These are phyloP conservation scores for Silene coronaria DNA, from an alignment of 179 eudicot species.

Conservation along the genomic window DNA sequence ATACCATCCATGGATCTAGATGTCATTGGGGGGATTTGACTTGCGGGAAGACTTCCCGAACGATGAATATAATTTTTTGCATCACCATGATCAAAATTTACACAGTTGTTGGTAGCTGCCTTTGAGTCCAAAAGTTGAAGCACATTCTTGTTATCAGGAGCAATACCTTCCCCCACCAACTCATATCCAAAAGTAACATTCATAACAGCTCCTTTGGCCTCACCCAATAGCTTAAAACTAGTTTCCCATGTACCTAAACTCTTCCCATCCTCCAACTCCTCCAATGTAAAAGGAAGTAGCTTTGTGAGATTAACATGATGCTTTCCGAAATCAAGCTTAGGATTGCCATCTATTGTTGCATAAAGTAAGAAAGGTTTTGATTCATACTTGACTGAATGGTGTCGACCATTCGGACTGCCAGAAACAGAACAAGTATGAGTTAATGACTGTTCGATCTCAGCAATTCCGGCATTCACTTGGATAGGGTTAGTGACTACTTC, in stretches of 20 bases:
- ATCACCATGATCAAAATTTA: slow-evolving; percentile 29
- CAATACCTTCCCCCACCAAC: slow-evolving; percentile 39
- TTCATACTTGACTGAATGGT: slow-evolving; percentile 77
- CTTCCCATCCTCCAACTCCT: slow-evolving; percentile 85
- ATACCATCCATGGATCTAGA: slow-evolving; percentile 45
- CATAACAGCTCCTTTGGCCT: slow-evolving; percentile 71
- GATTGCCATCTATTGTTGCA: slow-evolving; percentile 44
- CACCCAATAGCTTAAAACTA: slow-evolving; percentile 69
- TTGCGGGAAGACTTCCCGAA: slow-evolving; percentile 45
- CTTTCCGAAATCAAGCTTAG: slow-evolving; percentile 79
- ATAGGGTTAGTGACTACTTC: slow-evolving; percentile 52
- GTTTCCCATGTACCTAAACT: slow-evolving; percentile 87
- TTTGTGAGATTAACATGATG: slow-evolving; percentile 81
- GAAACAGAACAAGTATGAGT: slow-evolving; percentile 59
- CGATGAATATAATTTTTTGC: slow-evolving; percentile 29
- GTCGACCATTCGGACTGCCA: slow-evolving; percentile 69
- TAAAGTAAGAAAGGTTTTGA: slow-evolving; percentile 72
- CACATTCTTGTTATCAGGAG: slow-evolving; percentile 37
- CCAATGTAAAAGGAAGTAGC: slow-evolving; percentile 81
- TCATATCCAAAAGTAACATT: slow-evolving; percentile 81
- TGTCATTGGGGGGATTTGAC: slow-evolving; percentile 28
- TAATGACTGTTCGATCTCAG: slow-evolving; percentile 59
- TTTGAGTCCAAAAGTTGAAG: slow-evolving; percentile 36
- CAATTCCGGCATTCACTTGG: slow-evolving; percentile 53
- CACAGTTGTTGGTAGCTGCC: slow-evolving; percentile 20